A percentile compares a stretch with the other conserved stretches of the same genome.
These are phyloP conservation scores for Podaxis pistillaris DNA, from an alignment of 768 basidiomycete genomes.

Conservation along the genomic window DNA sequence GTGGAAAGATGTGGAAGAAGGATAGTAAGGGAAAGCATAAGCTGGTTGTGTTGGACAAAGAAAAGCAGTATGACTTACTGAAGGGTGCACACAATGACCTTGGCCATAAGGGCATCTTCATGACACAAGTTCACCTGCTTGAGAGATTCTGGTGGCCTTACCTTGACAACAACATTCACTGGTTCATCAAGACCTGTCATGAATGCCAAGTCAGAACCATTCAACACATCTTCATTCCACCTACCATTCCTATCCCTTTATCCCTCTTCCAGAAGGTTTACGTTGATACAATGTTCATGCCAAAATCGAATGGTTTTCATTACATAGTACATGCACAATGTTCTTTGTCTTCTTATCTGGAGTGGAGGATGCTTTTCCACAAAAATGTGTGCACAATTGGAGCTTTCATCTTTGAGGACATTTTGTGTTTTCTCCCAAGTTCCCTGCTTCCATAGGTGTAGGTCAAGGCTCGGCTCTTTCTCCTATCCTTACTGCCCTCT, in stretches of 20 bases:
- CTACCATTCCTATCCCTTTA: slow-evolving; percentile 23
- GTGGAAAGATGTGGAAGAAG: too few relatives aligned
- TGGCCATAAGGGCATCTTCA: slow-evolving; percentile 23
- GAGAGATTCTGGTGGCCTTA: slow-evolving; percentile 26
- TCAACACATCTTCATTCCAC: slow-evolving; percentile 25
- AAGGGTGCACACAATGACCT: too few relatives aligned
- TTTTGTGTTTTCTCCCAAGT: too few relatives aligned
- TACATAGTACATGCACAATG: slow-evolving; percentile 23
- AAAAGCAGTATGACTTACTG: too few relatives aligned
- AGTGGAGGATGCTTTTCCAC: slow-evolving; percentile 19
- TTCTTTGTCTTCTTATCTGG: slow-evolving; percentile 18
- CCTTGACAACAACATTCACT: slow-evolving; percentile 29
- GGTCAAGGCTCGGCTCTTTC: too few relatives aligned
- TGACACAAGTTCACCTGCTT: slow-evolving; percentile 15
- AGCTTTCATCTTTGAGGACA: slow-evolving; percentile 27
- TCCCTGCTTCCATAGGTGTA: too few relatives aligned
- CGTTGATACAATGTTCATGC: slow-evolving; percentile 28
- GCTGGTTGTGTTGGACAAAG: too few relatives aligned
- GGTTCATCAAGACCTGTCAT: slow-evolving; percentile 32
- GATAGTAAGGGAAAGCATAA: too few relatives aligned
- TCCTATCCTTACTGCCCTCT: too few relatives aligned
- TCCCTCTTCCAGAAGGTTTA: slow-evolving; percentile 27
- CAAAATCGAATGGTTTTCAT: slow-evolving; percentile 18
- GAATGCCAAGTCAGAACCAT: slow-evolving; percentile 26
- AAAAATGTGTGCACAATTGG: slow-evolving; percentile 24